These are phyloP conservation scores for Pythium chondricola DNA, from an alignment of 352 stramenopile species.

Conservation along the genomic window DNA sequence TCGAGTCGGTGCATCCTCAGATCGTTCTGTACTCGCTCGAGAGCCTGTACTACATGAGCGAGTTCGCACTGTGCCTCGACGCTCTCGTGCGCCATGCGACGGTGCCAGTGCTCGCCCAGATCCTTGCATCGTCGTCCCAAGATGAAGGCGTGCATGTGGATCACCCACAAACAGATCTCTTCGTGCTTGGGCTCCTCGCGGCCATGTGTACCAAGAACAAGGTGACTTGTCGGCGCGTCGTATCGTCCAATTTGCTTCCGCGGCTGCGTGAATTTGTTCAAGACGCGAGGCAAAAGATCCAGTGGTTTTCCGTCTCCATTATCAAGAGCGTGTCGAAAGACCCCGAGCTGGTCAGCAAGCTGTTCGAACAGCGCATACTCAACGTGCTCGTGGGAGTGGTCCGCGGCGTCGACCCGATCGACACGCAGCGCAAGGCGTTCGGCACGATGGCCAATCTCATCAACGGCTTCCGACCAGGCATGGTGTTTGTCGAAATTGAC, in stretches of 20 bases:
- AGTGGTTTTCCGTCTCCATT: constrained; percentile 48
- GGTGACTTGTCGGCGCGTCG: constrained; percentile 22
- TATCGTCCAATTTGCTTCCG: constrained; percentile 56
- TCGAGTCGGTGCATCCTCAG: constrained; percentile 61
- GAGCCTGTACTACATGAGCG: constrained; percentile 48
- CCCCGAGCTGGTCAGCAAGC: constrained; percentile 50
- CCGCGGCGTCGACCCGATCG: constrained; percentile 24
- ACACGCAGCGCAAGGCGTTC: constrained; percentile 40
- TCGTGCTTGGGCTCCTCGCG: constrained; percentile 25
- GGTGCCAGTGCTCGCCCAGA: constrained; percentile 64
- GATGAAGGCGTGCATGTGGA: constrained; percentile 10
- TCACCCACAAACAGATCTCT: constrained; percentile 15
- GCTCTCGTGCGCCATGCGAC: constrained; percentile 66
- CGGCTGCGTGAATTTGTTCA: constrained; percentile 38
- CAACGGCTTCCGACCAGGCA: constrained; percentile 6
- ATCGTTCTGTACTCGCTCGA: constrained; percentile 63
- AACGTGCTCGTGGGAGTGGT: constrained; percentile 39
- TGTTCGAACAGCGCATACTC: constrained; percentile 41
- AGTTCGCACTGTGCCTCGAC: constrained; percentile 57
- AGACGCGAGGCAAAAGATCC: constrained; percentile 18
- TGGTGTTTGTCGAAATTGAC: constrained; percentile 3
- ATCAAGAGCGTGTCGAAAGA: constrained; percentile 61
- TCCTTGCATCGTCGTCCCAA: constrained; percentile 39
- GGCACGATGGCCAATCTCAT: constrained; percentile 27
- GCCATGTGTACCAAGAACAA: constrained; percentile 27